Evolutionary conservation across 2,329 filamentous ascomycete species (phyloP).

Genomic region (Penicillium olsonii): DNA sequence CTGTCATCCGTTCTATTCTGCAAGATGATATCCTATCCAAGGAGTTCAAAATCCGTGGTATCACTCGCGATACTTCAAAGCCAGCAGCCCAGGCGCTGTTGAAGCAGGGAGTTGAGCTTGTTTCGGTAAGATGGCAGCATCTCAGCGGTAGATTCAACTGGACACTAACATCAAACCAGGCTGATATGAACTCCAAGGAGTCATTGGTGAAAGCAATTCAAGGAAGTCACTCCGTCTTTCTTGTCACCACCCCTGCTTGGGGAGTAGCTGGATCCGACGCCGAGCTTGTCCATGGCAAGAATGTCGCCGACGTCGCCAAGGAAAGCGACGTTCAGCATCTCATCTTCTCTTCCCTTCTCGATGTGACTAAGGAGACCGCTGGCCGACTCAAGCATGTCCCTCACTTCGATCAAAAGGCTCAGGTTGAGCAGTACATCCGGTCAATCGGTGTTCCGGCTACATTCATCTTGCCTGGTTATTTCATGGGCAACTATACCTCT

Average conservation of each 20-base stretch:
- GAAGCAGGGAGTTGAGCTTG: conserved; percentile 30
- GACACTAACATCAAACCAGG: conserved; percentile 54
- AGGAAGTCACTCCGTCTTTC: conserved; percentile 26
- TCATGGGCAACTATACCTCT: conserved; percentile 46
- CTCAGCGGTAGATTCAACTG: conserved; percentile 19
- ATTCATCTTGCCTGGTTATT: conserved; percentile 46
- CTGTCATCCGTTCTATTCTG: conserved; percentile 26
- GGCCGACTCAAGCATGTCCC: conserved; percentile 38
- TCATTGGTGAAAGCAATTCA: conserved; percentile 35
- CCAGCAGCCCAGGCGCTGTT: conserved; percentile 20
- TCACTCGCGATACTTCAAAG: conserved; percentile 30
- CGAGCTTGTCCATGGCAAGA: conserved; percentile 55
- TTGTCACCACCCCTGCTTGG: conserved; percentile 45
- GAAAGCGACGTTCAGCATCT: conserved; percentile 37
- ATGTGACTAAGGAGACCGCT: conserved; percentile 28
- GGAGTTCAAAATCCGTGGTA: conserved; percentile 29
- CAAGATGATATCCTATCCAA: conserved; percentile 7
- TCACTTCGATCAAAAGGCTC: conserved; percentile 61
- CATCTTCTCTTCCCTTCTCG: conserved; percentile 43
- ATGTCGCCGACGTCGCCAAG: conserved; percentile 55
- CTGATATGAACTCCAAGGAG: conserved; percentile 58
- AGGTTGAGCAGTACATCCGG: conserved; percentile 58
- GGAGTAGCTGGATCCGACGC: conserved; percentile 48
- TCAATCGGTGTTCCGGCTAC: conserved; percentile 36
- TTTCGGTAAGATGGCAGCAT: conserved; percentile 30